These are phyloP conservation scores for Erysimum cheiranthoides DNA, from an alignment of 345 rosid genomes.

Conservation along the genomic window DNA sequence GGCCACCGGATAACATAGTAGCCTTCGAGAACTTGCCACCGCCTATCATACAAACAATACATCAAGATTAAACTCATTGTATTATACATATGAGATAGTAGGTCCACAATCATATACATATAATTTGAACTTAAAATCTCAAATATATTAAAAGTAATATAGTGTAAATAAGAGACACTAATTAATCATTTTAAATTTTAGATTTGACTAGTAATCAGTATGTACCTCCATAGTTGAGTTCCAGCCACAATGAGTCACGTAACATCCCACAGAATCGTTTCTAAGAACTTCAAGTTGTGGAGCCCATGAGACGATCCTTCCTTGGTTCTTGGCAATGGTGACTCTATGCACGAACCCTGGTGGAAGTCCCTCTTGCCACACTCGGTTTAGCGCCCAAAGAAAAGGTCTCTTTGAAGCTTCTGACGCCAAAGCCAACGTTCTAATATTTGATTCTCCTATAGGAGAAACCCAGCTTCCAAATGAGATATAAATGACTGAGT, in stretches of 20 bases:
- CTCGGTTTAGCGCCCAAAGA: conserved; percentile 61
- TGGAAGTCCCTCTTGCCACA: conserved; percentile 71
- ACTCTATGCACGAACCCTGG: conserved; percentile 53
- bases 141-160: too few relatives aligned
- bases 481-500: conserved; percentile 68
- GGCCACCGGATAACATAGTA: conserved; percentile 76
- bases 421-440: conserved; percentile 56
- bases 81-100: too few relatives aligned
- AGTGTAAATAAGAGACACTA: too few relatives aligned
- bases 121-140: too few relatives aligned
- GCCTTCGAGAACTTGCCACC: conserved; percentile 44
- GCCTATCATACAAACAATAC: conserved; percentile 22
- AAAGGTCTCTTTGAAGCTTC: conserved; percentile 59
- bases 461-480: conserved; percentile 93
- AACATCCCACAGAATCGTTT: conserved; percentile 61
- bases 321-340: conserved; percentile 44
- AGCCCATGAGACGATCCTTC: conserved; percentile 73
- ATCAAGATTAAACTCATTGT: background rate
- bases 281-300: conserved; percentile 66
- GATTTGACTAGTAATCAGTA: background rate
- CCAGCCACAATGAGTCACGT: conserved; percentile 89
- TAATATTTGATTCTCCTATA: conserved; percentile 62
- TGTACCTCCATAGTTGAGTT: conserved; percentile 82
- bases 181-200: too few relatives aligned
- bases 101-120: too few relatives aligned